Evolutionary conservation across 2,329 filamentous ascomycete genomes (phyloP).

Genomic region (Aspergillus tanneri): DNA sequence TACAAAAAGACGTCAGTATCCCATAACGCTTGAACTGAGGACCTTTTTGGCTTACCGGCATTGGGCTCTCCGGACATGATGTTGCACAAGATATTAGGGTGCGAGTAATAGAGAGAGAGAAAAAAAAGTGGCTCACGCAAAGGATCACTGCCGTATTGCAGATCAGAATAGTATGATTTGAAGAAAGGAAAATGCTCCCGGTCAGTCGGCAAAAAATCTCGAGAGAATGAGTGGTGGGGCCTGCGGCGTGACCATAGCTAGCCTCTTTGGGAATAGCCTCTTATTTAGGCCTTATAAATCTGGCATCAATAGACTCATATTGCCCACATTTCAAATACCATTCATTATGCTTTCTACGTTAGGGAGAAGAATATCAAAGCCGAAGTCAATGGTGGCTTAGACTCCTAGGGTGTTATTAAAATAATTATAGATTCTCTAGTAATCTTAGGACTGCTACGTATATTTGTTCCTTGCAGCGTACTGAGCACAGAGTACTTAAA

Average conservation of each 20-base stretch:
- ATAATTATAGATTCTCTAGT: no score
- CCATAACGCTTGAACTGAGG: neutral
- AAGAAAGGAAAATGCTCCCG: neutral
- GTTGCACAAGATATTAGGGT: conserved; percentile 16
- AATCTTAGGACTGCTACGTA: no score
- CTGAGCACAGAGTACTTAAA: neutral
- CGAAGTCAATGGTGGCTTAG: no score
- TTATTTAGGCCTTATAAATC: no score
- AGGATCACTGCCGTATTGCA: conserved; percentile 37
- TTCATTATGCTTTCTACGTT: no score
- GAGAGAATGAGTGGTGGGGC: conserved; percentile 11
- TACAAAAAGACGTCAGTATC: conserved; percentile 26
- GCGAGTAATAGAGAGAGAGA: conserved; percentile 17
- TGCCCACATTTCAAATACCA: no score
- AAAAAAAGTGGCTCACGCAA: conserved; percentile 38
- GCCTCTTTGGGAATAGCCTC: no score
- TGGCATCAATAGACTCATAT: no score
- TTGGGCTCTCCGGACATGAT: conserved; percentile 35
- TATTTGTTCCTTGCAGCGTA: no score
- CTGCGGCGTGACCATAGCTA: no score
- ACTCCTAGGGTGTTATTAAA: no score
- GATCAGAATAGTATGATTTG: conserved; percentile 4
- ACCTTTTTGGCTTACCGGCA: conserved; percentile 24
- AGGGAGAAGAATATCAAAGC: no score
- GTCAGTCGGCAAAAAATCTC: neutral